Percentiles rank a stretch among this genome's conserved stretches.
Conservation (phyloP, 2,329 filamentous ascomycete genomes). For the Colletotrichum horii region DNA sequence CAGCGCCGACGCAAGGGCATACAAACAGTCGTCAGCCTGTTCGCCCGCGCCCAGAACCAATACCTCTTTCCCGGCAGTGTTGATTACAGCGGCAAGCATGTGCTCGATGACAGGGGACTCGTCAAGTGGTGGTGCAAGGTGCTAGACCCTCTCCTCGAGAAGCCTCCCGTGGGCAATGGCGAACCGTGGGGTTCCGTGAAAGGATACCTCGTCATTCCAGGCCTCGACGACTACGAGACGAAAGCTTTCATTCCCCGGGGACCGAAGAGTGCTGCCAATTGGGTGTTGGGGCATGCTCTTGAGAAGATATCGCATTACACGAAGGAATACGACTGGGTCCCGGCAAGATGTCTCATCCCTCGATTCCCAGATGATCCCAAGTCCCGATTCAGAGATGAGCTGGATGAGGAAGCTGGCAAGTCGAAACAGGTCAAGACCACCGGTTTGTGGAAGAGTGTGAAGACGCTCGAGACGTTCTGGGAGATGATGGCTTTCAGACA, state of each 20-base stretch:
- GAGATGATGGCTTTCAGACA: constrained; percentile 97
- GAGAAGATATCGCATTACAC: constrained; percentile 67
- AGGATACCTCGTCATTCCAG: constrained; percentile 86
- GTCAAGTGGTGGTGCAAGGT: constrained; percentile 97
- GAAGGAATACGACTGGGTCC: constrained; percentile 63
- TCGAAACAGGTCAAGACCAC: constrained; percentile 57
- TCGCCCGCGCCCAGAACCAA: constrained; percentile 89
- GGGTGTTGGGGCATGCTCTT: constrained; percentile 77
- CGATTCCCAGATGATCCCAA: constrained; percentile 96
- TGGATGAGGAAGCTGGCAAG: constrained; percentile 81
- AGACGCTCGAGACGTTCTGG: constrained; percentile 91
- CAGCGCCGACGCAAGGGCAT: constrained; percentile 67
- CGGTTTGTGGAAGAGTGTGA: constrained; percentile 83
- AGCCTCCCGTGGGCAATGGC: constrained; percentile 39
- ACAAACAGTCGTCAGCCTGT: constrained; percentile 83
- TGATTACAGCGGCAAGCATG: constrained; percentile 84
- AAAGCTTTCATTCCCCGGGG: constrained; percentile 75
- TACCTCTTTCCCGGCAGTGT: constrained; percentile 95
- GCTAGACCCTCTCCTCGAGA: constrained; percentile 74
- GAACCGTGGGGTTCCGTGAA: constrained; percentile 55
- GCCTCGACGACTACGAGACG: constrained; percentile 82
- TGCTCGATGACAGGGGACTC: constrained; percentile 86
- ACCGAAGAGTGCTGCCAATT: constrained; percentile 56
- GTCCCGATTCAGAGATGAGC: constrained; percentile 82
- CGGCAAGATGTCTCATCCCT: constrained; percentile 84